phyloP scores from a whole-genome alignment of 1,284 basidiomycete species.

The Xerocomus cyaneibrunnescens region DNA sequence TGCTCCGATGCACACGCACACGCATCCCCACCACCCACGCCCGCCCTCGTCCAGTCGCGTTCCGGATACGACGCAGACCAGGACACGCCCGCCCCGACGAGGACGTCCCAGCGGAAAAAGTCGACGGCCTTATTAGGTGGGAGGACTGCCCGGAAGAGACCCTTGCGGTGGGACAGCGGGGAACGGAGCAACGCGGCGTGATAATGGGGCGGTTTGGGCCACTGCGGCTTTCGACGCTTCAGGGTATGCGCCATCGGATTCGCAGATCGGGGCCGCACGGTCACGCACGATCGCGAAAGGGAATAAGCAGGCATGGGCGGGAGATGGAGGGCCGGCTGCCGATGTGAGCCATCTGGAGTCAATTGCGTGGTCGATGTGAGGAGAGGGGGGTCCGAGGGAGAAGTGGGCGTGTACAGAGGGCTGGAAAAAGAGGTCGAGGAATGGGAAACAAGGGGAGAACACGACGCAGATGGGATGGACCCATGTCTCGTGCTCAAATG shows the following conservation, averaged over 20 bases:
- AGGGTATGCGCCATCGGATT: slow-evolving; percentile 11
- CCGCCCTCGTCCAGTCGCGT: not conserved
- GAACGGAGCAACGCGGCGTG: slow-evolving; percentile 33
- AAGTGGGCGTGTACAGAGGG: not conserved
- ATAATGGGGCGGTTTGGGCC: slow-evolving; percentile 35
- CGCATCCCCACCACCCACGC: not conserved
- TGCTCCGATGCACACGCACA: slow-evolving; percentile 3
- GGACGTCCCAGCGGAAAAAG: slow-evolving; percentile 28
- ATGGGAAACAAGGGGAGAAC: not conserved
- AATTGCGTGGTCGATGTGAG: not conserved
- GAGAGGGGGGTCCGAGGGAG: not conserved
- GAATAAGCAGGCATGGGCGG: not conserved
- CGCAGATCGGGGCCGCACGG: slow-evolving; percentile 5
- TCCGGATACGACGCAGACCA: not conserved
- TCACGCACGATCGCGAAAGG: slow-evolving; percentile 1
- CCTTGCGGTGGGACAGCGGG: slow-evolving; percentile 29
- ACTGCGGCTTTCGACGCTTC: slow-evolving; percentile 16
- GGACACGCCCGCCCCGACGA: slow-evolving; percentile 6
- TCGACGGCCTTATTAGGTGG: slow-evolving; percentile 22
- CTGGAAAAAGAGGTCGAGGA: not conserved
- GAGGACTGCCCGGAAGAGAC: slow-evolving; percentile 26
- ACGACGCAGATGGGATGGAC: not conserved
- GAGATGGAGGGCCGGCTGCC: slow-evolving; percentile 3
- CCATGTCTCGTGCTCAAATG: slow-evolving; percentile 16
- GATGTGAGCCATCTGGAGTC: slow-evolving; percentile 2